phyloP scores from a whole-genome alignment of 2,329 filamentous ascomycete species.

The Colletotrichum nymphaeae region DNA sequence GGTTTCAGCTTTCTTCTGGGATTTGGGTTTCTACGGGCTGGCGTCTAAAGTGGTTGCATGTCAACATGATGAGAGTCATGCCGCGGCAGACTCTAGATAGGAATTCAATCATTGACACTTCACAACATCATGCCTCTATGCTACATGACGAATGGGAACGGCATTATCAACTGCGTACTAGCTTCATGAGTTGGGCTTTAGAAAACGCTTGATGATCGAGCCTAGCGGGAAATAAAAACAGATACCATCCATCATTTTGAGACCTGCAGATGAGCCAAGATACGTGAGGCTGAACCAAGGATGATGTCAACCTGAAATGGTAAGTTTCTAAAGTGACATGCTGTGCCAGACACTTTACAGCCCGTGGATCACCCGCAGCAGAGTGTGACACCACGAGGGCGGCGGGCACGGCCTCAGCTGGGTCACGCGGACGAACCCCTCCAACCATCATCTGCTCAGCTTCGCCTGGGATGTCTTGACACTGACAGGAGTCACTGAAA shows the following conservation, averaged over 20 bases:
- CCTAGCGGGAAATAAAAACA: conserved; percentile 2
- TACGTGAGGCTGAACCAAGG: not conserved
- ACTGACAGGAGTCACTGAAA: not conserved
- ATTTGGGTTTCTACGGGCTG: conserved; percentile 53
- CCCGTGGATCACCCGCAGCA: conserved; percentile 28
- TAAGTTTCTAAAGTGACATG: not conserved
- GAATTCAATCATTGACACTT: conserved; percentile 39
- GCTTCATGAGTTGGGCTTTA: not conserved
- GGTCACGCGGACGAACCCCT: conserved; percentile 21
- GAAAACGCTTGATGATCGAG: conserved; percentile 3
- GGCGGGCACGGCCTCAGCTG: not conserved
- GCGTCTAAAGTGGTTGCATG: conserved; percentile 56
- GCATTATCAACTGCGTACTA: not conserved
- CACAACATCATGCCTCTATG: conserved; percentile 17
- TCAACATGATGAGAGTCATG: conserved; percentile 44
- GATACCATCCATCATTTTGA: not conserved
- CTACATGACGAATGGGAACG: conserved; percentile 9
- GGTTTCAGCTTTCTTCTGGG: conserved; percentile 41
- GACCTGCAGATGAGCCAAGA: not conserved
- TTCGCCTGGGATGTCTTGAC: conserved; percentile 18
- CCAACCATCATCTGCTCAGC: conserved; percentile 14
- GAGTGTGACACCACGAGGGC: conserved; percentile 15
- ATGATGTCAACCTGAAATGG: conserved; percentile 31
- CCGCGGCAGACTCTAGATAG: conserved; percentile 37
- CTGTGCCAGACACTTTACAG: conserved; percentile 20